Conservation (phyloP, 2,329 filamentous ascomycete species). For the Aspergillus pseudoviridinutans region DNA sequence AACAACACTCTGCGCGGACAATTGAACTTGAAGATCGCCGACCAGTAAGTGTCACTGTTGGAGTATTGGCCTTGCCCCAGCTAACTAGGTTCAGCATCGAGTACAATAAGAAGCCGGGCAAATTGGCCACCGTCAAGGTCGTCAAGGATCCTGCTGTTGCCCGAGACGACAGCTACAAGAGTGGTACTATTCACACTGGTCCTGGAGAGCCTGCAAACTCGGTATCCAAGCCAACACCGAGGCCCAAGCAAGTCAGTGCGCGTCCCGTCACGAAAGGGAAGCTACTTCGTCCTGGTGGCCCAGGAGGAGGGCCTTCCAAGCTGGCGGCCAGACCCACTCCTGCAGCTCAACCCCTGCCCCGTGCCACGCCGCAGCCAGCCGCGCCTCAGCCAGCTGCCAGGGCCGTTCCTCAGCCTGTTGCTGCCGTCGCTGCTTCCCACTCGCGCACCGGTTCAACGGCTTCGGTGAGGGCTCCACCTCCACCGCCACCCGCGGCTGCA, state of each 20-base stretch:
- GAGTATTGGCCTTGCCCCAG: neutral
- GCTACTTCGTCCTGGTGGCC: constrained; percentile 86
- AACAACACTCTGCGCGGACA: constrained; percentile 73
- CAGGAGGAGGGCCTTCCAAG: constrained; percentile 73
- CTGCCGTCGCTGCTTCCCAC: constrained; percentile 38
- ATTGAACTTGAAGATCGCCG: constrained; percentile 76
- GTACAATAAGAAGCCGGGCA: constrained; percentile 97
- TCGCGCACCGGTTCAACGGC: constrained; percentile 52
- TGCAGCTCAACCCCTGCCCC: constrained; percentile 34
- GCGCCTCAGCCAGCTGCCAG: constrained; percentile 35
- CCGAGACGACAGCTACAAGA: constrained; percentile 85
- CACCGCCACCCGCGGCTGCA: constrained; percentile 62
- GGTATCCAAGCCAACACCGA: constrained; percentile 77
- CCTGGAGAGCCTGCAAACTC: constrained; percentile 80
- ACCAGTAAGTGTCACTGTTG: constrained; percentile 46
- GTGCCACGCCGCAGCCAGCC: constrained; percentile 28
- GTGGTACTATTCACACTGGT: constrained; percentile 80
- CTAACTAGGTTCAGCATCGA: constrained; percentile 57
- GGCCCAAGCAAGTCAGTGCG: constrained; percentile 77
- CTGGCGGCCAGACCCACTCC: constrained; percentile 45
- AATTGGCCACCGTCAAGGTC: constrained; percentile 82
- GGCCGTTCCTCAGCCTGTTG: constrained; percentile 46
- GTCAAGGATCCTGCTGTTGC: constrained; percentile 76
- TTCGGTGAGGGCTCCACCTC: constrained; percentile 61
- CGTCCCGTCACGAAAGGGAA: constrained; percentile 92